phyloP scores from a whole-genome alignment of 2,329 filamentous ascomycete genomes.

The Fragosphaeria purpurea region DNA sequence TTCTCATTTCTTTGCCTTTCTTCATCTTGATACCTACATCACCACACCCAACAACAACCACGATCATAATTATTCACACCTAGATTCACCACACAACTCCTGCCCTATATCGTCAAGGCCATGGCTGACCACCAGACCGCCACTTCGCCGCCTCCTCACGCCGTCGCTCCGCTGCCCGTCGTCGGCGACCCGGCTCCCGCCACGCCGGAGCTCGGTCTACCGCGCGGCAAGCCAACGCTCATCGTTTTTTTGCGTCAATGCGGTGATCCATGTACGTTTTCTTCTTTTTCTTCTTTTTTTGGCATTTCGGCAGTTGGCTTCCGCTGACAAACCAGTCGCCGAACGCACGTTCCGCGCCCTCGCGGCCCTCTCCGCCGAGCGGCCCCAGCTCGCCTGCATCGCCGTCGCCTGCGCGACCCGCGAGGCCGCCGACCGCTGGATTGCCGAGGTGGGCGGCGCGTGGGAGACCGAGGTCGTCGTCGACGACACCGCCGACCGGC shows the following conservation, averaged over 20 bases:
- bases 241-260: constrained; percentile 63
- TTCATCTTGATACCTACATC: no score
- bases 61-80: no score
- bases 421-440: constrained; percentile 46
- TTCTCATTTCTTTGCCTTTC: no score
- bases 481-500: constrained; percentile 37
- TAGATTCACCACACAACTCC: no score
- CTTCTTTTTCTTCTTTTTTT: not conserved
- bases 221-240: constrained; percentile 45
- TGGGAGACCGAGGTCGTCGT: constrained; percentile 49
- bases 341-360: constrained; percentile 55
- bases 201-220: constrained; percentile 41
- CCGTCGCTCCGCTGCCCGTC: constrained; percentile 35
- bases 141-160: not conserved
- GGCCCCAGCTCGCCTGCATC: constrained; percentile 44
- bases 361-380: constrained; percentile 37
- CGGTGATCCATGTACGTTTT: constrained; percentile 57
- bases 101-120: no score
- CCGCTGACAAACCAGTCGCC: constrained; percentile 39
- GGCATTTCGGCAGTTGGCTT: not conserved
- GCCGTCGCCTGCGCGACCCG: constrained; percentile 52
- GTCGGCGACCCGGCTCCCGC: constrained; percentile 47
- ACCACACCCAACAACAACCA: no score
- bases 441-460: constrained; percentile 44
- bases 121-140: no score